These are phyloP conservation scores for Aspergillus arachidicola DNA, from an alignment of 2,329 filamentous ascomycete genomes.

Conservation along the genomic window DNA sequence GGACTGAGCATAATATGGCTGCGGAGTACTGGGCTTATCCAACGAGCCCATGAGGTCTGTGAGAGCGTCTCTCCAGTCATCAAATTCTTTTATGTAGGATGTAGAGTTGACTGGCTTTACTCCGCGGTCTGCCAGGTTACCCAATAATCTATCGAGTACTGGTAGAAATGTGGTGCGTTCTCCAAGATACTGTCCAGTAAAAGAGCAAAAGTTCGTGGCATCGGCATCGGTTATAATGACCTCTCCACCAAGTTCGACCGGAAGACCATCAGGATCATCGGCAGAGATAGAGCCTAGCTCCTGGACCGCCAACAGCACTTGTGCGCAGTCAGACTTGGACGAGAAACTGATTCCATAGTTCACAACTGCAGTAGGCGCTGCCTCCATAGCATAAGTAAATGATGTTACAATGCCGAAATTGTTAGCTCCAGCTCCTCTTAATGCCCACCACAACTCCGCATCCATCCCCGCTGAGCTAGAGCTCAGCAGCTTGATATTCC, in stretches of 20 bases:
- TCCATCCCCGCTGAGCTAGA: constrained; percentile 1
- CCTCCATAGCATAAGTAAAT: constrained; percentile 7
- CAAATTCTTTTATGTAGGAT: constrained; percentile 1
- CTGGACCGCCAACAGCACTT: constrained; percentile 7
- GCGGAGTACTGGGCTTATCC: not conserved
- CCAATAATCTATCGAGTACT: not conserved
- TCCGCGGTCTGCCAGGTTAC: not conserved
- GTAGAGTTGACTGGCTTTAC: not conserved
- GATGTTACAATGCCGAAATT: constrained; percentile 12
- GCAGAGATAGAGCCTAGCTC: not conserved
- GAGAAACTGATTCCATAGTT: constrained; percentile 12
- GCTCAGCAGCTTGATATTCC: constrained; percentile 2
- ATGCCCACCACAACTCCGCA: constrained; percentile 12
- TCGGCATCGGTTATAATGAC: not conserved
- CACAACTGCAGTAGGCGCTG: constrained; percentile 3
- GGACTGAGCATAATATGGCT: constrained; percentile 11
- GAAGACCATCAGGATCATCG: not conserved
- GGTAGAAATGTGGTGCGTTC: not conserved
- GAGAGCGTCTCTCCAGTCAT: constrained; percentile 7
- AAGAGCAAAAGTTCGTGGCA: not conserved
- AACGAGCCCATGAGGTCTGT: constrained; percentile 12
- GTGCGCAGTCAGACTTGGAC: constrained; percentile 5
- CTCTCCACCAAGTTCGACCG: constrained; percentile 1
- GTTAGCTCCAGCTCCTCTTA: constrained; percentile 11
- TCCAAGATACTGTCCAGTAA: constrained; percentile 5